Percentiles rank a stretch among this genome's conserved stretches.
Evolutionary conservation across 2,329 filamentous ascomycete genomes (phyloP).

Genomic region (Penicillium janthinellum): DNA sequence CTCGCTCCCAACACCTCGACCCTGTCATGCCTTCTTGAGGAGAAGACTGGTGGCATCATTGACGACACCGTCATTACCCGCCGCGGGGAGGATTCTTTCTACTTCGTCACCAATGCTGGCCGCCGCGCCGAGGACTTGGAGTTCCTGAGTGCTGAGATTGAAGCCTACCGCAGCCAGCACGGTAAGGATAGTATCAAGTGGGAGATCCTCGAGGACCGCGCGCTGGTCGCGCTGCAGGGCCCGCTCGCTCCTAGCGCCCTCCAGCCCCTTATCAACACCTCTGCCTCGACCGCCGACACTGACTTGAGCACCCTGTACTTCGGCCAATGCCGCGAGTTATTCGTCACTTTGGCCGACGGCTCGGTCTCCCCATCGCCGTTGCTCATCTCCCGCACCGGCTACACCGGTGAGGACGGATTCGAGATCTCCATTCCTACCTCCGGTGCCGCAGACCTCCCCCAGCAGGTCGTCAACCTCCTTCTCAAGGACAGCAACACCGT

Average conservation of each 20-base stretch:
- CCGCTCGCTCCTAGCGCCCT: constrained; percentile 74
- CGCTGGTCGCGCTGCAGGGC: constrained; percentile 87
- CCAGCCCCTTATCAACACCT: constrained; percentile 59
- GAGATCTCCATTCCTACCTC: constrained; percentile 82
- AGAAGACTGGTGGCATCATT: constrained; percentile 82
- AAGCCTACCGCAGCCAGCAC: constrained; percentile 58
- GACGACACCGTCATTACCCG: constrained; percentile 92
- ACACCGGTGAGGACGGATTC: constrained; percentile 98
- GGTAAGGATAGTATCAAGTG: constrained; percentile 62
- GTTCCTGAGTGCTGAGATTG: constrained; percentile 73
- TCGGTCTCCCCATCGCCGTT: constrained; percentile 56
- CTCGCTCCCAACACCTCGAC: constrained; percentile 71
- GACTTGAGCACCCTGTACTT: constrained; percentile 75
- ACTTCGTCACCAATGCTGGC: constrained; percentile 93
- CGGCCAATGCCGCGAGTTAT: constrained; percentile 69
- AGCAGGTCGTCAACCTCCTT: constrained; percentile 66
- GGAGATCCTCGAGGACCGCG: constrained; percentile 70
- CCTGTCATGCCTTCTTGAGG: constrained; percentile 80
- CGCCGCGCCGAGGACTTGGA: constrained; percentile 85
- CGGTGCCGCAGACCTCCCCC: constrained; percentile 54
- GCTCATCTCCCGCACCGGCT: constrained; percentile 84
- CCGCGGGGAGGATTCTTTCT: constrained; percentile 73
- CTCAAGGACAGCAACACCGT: constrained; percentile 67
- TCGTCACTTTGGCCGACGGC: constrained; percentile 61
- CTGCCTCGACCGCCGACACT: constrained; percentile 46